Percentiles rank a stretch among this genome's conserved stretches.
phyloP scores from a whole-genome alignment of 768 basidiomycete species.

The Trametes maxima region DNA sequence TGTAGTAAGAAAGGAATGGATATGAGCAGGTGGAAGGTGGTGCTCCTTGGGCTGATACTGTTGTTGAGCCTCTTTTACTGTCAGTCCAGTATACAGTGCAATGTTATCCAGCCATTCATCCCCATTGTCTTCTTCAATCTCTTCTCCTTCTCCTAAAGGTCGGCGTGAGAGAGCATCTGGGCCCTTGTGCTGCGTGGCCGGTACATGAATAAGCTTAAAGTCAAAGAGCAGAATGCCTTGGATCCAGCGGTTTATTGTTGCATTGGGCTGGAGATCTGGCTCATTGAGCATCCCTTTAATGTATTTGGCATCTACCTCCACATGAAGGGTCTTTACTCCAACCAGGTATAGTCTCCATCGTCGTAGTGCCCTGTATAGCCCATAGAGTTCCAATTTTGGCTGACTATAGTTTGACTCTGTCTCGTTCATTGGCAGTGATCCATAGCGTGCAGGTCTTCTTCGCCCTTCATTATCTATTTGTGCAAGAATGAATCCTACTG shows the following conservation, averaged over 20 bases:
- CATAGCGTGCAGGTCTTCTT: conserved; percentile 33
- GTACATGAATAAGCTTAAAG: conserved; percentile 42
- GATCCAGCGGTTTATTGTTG: conserved; percentile 46
- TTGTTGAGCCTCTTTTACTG: neutral
- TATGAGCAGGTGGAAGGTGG: neutral
- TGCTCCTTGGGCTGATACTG: neutral
- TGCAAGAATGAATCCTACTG: conserved; percentile 41
- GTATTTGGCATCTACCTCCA: too few relatives aligned
- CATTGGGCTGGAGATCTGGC: conserved; percentile 40
- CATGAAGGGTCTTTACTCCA: too few relatives aligned
- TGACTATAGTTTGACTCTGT: conserved; percentile 30
- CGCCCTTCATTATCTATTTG: conserved; percentile 31
- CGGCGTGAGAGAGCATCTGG: conserved; percentile 43
- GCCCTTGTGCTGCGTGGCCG: too few relatives aligned
- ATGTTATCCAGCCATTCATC: conserved; percentile 6
- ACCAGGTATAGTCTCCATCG: conserved; percentile 30
- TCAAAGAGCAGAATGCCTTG: conserved; percentile 40
- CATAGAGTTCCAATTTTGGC: conserved; percentile 34
- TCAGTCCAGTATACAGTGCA: neutral
- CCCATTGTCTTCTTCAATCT: conserved; percentile 19
- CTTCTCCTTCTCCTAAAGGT: conserved; percentile 20
- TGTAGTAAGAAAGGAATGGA: neutral
- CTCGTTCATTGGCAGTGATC: conserved; percentile 38
- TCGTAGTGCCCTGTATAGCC: conserved; percentile 28
- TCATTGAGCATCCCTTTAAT: conserved; percentile 48